Evolutionary conservation across 1,284 basidiomycete species (phyloP), one percentile per base, ranked within the genome.

Genomic region (Malassezia yamatoensis): DNA sequence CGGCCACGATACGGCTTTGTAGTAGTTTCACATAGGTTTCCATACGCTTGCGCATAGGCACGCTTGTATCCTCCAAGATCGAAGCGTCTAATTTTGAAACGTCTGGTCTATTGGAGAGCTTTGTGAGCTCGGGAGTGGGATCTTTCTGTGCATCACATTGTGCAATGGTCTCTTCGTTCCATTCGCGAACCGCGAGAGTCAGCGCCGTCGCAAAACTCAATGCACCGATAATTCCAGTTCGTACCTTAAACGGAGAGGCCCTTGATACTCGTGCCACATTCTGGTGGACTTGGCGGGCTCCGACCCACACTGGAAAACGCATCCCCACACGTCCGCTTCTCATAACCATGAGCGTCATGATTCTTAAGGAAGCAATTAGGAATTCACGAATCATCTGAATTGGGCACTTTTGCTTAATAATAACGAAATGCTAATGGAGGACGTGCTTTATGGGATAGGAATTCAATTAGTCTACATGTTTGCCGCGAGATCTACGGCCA

Each of bases 1-100:
- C 81, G 37, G 77, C 69, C 57, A 96, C 87, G 60, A 98, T 96
- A 41, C 83, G 78, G 48, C 86, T 80, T 76, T 96, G 93, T 21
- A 96, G 82, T 9, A 77, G 74, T 60, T 83, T 81, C 72, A 96
- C 82, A 78, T 88, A 93, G 10, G 81, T 79, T 59, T 88, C 84
- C 74, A 96, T 84, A 60, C 83, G 83, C 43, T 83, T 76, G 47
- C 89, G 85, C 69, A 74, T 74, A 12, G 72, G 66, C 12, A 58
- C 61, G 0, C 53, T 54, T 3, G 54, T 18, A 39, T 74, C 66
- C 43, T 62, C 53, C 3, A 74, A 36, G 10, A 70, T 43, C 2
- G 45, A 41, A 2, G 61, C 53, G 18, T 73, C 59, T 24, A 74
- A 63, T 18, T 65, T 62, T 9, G 63, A 63, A 45, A 72, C 65